Base-by-base conservation (phyloP, 805 yeast species). In the Yarrowia sp. region DNA sequence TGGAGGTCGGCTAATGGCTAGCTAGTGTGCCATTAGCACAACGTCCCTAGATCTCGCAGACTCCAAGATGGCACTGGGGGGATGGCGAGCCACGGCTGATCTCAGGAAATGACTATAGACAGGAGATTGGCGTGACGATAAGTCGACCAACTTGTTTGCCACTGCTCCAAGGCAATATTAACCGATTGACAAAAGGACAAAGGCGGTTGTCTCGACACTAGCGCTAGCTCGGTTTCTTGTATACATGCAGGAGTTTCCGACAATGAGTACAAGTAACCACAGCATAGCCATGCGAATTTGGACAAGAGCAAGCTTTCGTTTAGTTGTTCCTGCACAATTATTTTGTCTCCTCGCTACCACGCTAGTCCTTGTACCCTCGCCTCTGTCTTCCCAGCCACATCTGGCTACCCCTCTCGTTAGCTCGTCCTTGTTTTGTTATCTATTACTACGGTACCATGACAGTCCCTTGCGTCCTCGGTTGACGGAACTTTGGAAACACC, bases 381-480 rank as follows among this genome's bases (percentile, higher is more conserved):
- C 6, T 39, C 29, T 22, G 19, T 39, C 19, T 24, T 19, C 46
- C 29, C 24, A 22, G 18, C 19, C 32, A 13, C 27, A 21, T 42
- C 47, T 25, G n/a, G 32, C 47, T 39, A 42, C 51, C 51, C 51
- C 51, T 44, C 51, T 44, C 51, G 16, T 29, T 29, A 29, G 51
- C 32, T 41, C 46, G 31, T 14, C 32, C 46, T 39, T 19, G 42
- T 19, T 5, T 12, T 29, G 35, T 29, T 44, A 44, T 44, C 51
- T 44, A 27, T 39, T 44, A 44, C 51, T 27, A 44, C 51, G 35
- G 13, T 22, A 19, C 19, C 51, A 47, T 47, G 55, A 19, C 55
- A 31, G 55, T 47, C 55, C 55, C 55, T 47, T 47, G 55, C 55
- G 55, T 44, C 51, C 24, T 47, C 55, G 55, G 55, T 21, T 31